A percentile compares a stretch with the other conserved stretches of the same genome.
Conservation (phyloP, 2,329 filamentous ascomycete species). For the Pleurostoma richardsiae region DNA sequence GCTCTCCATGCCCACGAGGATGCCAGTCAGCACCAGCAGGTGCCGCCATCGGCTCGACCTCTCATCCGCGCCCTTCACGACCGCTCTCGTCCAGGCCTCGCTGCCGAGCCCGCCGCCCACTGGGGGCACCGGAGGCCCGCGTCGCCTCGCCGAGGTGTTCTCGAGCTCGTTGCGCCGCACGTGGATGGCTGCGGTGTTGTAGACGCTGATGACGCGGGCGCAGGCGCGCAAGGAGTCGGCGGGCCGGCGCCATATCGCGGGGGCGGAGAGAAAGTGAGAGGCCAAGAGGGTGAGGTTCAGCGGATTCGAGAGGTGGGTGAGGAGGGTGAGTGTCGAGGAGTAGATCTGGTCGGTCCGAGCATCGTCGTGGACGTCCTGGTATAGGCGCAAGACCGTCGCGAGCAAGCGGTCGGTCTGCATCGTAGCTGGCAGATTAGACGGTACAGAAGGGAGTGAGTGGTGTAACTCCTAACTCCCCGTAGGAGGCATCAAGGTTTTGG, state of each 20-base stretch:
- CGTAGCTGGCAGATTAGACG: no score
- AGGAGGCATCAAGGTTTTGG: no score
- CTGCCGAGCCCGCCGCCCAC: constrained; percentile 37
- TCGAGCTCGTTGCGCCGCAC: constrained; percentile 44
- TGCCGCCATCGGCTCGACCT: constrained; percentile 73
- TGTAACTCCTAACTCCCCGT: no score
- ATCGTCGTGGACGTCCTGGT: constrained; percentile 47
- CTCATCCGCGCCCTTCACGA: constrained; percentile 53
- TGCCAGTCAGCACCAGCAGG: constrained; percentile 70
- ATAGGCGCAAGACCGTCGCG: constrained; percentile 58
- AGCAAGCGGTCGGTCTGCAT: constrained; percentile 67
- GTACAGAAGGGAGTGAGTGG: no score
- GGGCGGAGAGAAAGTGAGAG: constrained; percentile 65
- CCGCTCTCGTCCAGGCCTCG: constrained; percentile 51
- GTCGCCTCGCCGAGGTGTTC: constrained; percentile 20
- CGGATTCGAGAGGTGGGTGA: constrained; percentile 67
- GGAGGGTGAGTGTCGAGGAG: constrained; percentile 61
- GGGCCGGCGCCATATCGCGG: constrained; percentile 61
- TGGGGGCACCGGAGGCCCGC: constrained; percentile 18
- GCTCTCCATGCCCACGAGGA: constrained; percentile 71
- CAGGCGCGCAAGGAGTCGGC: constrained; percentile 56
- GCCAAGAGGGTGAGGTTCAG: constrained; percentile 70
- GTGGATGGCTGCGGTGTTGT: constrained; percentile 59
- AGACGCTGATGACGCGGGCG: constrained; percentile 64
- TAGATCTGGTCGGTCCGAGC: constrained; percentile 51